Evolutionary conservation across 2,329 filamentous ascomycete genomes (phyloP).

Genomic region (Fusarium sp.): DNA sequence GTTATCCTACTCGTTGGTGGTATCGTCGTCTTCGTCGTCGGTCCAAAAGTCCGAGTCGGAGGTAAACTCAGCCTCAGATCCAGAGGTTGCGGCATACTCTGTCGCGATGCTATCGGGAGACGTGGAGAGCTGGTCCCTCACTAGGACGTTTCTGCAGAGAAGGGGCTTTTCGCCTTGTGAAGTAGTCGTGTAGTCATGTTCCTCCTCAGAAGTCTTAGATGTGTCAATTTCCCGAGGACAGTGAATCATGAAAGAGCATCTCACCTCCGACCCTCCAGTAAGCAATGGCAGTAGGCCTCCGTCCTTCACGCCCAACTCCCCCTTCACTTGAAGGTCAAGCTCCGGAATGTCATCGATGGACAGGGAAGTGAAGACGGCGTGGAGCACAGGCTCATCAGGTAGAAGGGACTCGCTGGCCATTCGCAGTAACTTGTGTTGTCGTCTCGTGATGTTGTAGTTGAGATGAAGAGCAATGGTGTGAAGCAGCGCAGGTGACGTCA

Average conservation of each 20-base stretch:
- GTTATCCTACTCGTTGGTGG: conserved; percentile 33
- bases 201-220: neutral
- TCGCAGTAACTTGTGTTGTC: neutral
- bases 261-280: conserved; percentile 11
- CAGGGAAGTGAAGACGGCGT: neutral
- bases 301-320: neutral
- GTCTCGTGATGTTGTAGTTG: neutral
- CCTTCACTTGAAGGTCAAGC: neutral
- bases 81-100: conserved; percentile 32
- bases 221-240: neutral
- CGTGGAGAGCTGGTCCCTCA: neutral
- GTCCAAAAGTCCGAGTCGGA: conserved; percentile 35
- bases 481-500: neutral
- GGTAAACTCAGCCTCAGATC: conserved; percentile 33
- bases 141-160: conserved; percentile 7
- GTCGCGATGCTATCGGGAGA: conserved; percentile 9
- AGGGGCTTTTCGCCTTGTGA: conserved; percentile 6
- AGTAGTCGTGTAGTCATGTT: neutral
- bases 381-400: conserved; percentile 6
- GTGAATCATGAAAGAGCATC: neutral
- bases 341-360: conserved; percentile 7
- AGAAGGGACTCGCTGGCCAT: conserved; percentile 5
- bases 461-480: neutral
- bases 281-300: neutral
- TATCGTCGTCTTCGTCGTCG: conserved; percentile 38